phyloP scores from a whole-genome alignment of 2,329 filamentous ascomycete species.

The Exophiala viscosa region DNA sequence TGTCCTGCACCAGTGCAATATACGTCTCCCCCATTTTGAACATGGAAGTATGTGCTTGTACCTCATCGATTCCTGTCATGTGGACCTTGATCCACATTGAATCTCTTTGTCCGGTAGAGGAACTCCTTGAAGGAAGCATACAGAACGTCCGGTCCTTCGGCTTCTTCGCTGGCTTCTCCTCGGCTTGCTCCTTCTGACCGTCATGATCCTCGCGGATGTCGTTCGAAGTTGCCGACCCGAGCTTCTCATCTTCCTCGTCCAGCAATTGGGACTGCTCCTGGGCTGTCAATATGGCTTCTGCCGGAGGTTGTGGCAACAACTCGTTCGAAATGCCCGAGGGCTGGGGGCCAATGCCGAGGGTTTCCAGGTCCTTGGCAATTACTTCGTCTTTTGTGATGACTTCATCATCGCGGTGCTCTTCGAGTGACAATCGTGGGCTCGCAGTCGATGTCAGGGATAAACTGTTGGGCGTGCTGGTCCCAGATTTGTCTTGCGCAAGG shows the following conservation, averaged over 20 bases:
- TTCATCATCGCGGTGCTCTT: slow-evolving; percentile 42
- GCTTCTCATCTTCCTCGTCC: slow-evolving; percentile 32
- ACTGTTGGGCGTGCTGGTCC: slow-evolving; percentile 4
- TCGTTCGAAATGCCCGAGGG: not conserved
- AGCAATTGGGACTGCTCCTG: slow-evolving; percentile 5
- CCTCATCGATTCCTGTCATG: slow-evolving; percentile 81
- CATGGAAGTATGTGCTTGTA: slow-evolving; percentile 77
- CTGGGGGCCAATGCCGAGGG: slow-evolving; percentile 21
- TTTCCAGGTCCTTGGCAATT: slow-evolving; percentile 21
- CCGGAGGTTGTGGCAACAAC: slow-evolving; percentile 46
- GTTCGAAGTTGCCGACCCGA: slow-evolving; percentile 18
- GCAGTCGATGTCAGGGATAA: slow-evolving; percentile 4
- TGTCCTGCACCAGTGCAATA: slow-evolving; percentile 71
- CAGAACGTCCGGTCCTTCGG: slow-evolving; percentile 73
- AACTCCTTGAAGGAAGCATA: slow-evolving; percentile 60
- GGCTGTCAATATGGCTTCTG: slow-evolving; percentile 36
- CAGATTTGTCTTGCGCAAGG: slow-evolving; percentile 1
- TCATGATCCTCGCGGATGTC: slow-evolving; percentile 18
- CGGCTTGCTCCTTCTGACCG: slow-evolving; percentile 6
- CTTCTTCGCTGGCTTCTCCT: slow-evolving; percentile 34
- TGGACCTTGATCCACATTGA: slow-evolving; percentile 72
- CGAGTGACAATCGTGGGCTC: slow-evolving; percentile 46
- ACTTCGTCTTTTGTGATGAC: slow-evolving; percentile 29
- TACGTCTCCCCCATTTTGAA: slow-evolving; percentile 72
- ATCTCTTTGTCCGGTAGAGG: slow-evolving; percentile 57